phyloP scores from a whole-genome alignment of 1,284 basidiomycete species.

The Kalmanozyma brasiliensis region DNA sequence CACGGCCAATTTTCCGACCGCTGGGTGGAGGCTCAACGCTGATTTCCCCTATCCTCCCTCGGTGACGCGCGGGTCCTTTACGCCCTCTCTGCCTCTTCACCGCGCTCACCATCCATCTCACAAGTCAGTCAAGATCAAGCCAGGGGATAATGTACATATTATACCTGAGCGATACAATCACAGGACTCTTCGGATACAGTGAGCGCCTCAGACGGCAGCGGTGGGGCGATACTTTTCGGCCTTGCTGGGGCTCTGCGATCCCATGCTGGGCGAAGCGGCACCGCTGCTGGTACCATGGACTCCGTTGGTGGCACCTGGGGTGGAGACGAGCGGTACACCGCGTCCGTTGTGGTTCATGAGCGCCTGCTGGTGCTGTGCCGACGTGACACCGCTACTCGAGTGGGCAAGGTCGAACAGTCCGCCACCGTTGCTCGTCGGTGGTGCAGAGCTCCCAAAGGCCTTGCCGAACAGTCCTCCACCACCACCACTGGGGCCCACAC shows the following conservation, averaged over 20 bases:
- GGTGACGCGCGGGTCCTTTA: neutral
- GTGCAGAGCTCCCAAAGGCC: slow-evolving; percentile 9
- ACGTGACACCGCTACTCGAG: slow-evolving; percentile 21
- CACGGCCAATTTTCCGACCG: neutral
- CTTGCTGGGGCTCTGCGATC: slow-evolving; percentile 30
- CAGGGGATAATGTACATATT: too few relatives aligned
- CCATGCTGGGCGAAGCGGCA: slow-evolving; percentile 5
- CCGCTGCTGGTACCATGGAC: neutral
- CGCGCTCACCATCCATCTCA: slow-evolving; percentile 1
- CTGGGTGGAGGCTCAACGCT: too few relatives aligned
- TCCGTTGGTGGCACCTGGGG: slow-evolving; percentile 12
- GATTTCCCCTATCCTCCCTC: too few relatives aligned
- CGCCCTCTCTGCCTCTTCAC: neutral
- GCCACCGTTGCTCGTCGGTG: slow-evolving; percentile 14
- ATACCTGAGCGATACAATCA: too few relatives aligned
- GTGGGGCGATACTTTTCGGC: slow-evolving; percentile 40
- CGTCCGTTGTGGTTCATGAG: slow-evolving; percentile 40
- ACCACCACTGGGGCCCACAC: neutral
- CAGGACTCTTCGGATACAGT: too few relatives aligned
- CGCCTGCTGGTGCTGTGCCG: slow-evolving; percentile 47
- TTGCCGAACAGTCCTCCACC: slow-evolving; percentile 18
- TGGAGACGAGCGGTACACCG: slow-evolving; percentile 37
- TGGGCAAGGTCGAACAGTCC: slow-evolving; percentile 37
- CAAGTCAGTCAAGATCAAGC: neutral
- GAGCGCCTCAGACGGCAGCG: slow-evolving; percentile 25